Evolutionary conservation across 1,139 yeast genomes (phyloP), one percentile per base, ranked within the genome.

Genomic region (Entelexis sorbosivorans): DNA sequence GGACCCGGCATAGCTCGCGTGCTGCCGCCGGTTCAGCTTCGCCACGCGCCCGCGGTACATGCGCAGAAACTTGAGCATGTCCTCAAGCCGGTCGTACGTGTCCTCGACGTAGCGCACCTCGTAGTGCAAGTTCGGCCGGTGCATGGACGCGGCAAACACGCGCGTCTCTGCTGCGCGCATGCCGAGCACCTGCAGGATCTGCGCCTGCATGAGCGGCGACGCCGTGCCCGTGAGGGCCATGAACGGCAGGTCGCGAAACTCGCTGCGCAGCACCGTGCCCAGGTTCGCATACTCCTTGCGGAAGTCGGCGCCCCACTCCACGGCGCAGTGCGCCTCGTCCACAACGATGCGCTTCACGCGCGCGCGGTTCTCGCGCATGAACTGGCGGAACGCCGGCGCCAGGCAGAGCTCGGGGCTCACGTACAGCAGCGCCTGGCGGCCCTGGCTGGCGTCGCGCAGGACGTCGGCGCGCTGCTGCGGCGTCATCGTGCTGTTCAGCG

Each of bases 221-320:
- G 99, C 99, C 1, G 99, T 93, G 0, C 98, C 98, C 0, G 99
- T 93, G 52, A 93, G 71, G 0, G 98, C 98, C 87, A 91, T 88
- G 58, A 93, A 72, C 1, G 98, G 98, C 6, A 88, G 79, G 44
- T 74, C 75, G 0, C 95, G 94, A 63, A 77, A 89, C 52, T 78
- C 75, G 29, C 71, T 67, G 60, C 88, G 85, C 66, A 91, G 82
- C 57, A 75, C 74, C 7, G 44, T 17, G 39, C 81, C 81, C 65
- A 93, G 71, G 19, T 81, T 82, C 60, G 89, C 87, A 67, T 93
- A 93, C 65, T 91, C 97, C 0, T 96, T 96, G 55, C 99, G 73
- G 65, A 93, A 93, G 67, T 91, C 98, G 65, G 91, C 97, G 10
- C 99, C 99, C 99, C 99, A 93, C 14, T 95, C 85, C 53, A 96